phyloP scores from a whole-genome alignment of 805 yeast genomes.

The Myxozyma melibiosi region DNA sequence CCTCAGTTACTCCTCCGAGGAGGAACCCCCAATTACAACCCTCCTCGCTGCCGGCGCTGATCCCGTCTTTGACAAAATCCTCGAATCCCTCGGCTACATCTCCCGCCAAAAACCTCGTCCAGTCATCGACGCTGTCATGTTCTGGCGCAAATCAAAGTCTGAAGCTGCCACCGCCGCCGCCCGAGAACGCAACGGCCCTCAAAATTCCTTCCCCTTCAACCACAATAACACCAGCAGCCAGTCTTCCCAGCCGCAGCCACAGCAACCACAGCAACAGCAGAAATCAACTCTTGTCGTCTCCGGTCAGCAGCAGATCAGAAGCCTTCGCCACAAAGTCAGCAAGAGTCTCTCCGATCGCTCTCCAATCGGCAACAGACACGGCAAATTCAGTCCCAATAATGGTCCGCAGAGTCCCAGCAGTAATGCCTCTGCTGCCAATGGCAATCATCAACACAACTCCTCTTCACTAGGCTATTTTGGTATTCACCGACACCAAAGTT shows the following conservation, averaged over 20 bases:
- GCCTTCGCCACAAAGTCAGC: conserved; percentile 30
- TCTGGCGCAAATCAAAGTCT: conserved; percentile 93
- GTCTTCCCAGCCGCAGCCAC: conserved; percentile 8
- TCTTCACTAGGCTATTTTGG: conserved; percentile 14
- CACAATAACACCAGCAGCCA: conserved; percentile 11
- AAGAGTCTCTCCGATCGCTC: conserved; percentile 30
- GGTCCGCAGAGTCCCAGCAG: conserved; percentile 8
- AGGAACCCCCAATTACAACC: conserved; percentile 79
- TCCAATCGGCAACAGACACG: conserved; percentile 16
- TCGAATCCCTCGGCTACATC: conserved; percentile 84
- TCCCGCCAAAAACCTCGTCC: conserved; percentile 91
- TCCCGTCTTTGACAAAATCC: conserved; percentile 79
- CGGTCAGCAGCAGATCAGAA: conserved; percentile 13
- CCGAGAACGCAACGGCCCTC: conserved; percentile 8
- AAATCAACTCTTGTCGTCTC: conserved; percentile 1
- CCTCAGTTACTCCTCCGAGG: conserved; percentile 60
- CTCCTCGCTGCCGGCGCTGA: conserved; percentile 84
- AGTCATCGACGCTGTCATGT: conserved; percentile 96
- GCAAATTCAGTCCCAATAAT: conserved; percentile 1
- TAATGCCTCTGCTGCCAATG: background rate
- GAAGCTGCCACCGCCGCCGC: conserved; percentile 65
- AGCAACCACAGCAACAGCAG: background rate
- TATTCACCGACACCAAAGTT: conserved; percentile 16
- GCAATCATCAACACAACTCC: background rate
- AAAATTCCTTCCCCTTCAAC: too few species aligned